Evolutionary conservation across 805 yeast species (phyloP).

Genomic region (Ogataea polymorpha): DNA sequence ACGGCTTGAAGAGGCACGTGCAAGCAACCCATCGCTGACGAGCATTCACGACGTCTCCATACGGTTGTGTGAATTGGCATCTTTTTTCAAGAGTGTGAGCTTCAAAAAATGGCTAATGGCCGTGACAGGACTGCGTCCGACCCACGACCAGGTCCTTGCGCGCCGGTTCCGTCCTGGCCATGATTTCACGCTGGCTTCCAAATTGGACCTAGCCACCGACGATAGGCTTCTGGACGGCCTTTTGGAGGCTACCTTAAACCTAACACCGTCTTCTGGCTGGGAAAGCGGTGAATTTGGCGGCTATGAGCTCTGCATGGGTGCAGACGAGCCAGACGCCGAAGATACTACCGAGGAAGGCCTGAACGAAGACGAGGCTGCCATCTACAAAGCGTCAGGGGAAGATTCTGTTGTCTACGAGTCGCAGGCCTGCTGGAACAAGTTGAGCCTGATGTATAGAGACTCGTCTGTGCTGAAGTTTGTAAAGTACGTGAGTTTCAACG

Average conservation of each 20-base stretch:
- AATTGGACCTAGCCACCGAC: slow-evolving; percentile 29
- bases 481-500: slow-evolving; percentile 84
- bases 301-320: slow-evolving; percentile 85
- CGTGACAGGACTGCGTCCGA: slow-evolving; percentile 60
- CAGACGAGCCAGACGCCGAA: slow-evolving; percentile 40
- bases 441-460: slow-evolving; percentile 78
- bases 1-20: background rate
- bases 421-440: slow-evolving; percentile 80
- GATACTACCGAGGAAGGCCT: slow-evolving; percentile 35
- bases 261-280: slow-evolving; percentile 87
- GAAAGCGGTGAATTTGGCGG: slow-evolving; percentile 90
- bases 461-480: slow-evolving; percentile 85
- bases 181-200: slow-evolving; percentile 89
- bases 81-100: slow-evolving; percentile 55
- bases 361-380: slow-evolving; percentile 76
- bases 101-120: slow-evolving; percentile 68
- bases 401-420: slow-evolving; percentile 75
- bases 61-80: slow-evolving; percentile 51
- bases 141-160: slow-evolving; percentile 64
- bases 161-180: slow-evolving; percentile 93
- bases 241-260: slow-evolving; percentile 74
- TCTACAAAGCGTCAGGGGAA: slow-evolving; percentile 65
- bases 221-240: slow-evolving; percentile 42
- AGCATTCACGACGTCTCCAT: slow-evolving; percentile 21
- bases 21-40: slow-evolving; percentile 19